Conservation (phyloP, 306 rosid genomes). For the Clitoria ternatea region DNA sequence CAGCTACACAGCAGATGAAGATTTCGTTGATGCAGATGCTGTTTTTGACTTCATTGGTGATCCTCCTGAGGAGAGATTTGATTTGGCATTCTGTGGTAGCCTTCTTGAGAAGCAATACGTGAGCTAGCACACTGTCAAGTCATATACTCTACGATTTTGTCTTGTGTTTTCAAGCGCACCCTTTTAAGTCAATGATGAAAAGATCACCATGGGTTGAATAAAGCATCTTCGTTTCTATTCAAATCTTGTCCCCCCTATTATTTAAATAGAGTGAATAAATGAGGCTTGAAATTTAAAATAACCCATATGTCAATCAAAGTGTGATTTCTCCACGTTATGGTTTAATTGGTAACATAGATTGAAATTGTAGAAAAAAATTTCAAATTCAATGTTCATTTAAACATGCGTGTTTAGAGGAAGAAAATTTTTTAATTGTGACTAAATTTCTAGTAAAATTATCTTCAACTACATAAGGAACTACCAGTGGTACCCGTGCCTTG, state of each 20-base stretch:
- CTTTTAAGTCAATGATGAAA: conserved; percentile 12
- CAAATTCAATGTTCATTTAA: no score
- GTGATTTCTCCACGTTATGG: no score
- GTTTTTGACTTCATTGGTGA: conserved; percentile 92
- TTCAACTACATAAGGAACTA: no score
- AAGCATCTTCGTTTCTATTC: not conserved
- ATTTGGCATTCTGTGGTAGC: conserved; percentile 79
- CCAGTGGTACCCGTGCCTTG: no score
- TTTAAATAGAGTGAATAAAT: not conserved
- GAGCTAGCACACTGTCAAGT: conserved; percentile 41
- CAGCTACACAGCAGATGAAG: conserved; percentile 92
- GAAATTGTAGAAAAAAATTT: no score
- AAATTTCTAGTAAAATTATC: no score
- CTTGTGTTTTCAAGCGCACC: conserved; percentile 10
- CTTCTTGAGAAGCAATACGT: conserved; percentile 90
- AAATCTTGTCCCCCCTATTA: not conserved
- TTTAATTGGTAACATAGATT: no score
- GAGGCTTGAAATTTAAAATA: not conserved
- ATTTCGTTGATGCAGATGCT: conserved; percentile 81
- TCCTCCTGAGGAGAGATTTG: conserved; percentile 90
- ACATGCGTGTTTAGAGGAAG: no score
- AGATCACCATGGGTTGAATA: conserved; percentile 19
- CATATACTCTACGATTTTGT: not conserved
- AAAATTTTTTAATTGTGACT: no score
- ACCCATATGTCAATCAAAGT: no score